Evolutionary conservation across 176 grass and related monocot species (phyloP).

Genomic region (Microstegium vimineum): DNA sequence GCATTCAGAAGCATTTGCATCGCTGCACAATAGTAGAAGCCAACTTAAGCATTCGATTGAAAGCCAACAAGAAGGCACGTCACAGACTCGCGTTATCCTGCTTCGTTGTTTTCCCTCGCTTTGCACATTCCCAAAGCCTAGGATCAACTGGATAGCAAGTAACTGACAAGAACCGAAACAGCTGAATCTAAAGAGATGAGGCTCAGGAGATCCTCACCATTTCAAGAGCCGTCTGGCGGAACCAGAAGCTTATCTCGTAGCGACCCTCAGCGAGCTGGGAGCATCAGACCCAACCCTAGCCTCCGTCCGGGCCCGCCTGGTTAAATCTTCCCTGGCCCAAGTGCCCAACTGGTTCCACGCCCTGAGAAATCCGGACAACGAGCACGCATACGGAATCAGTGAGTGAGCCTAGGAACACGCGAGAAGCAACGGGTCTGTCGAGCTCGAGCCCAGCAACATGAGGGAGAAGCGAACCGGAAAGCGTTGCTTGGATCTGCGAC

Average conservation of each 20-base stretch:
- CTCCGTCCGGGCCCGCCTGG: not conserved
- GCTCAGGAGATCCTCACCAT: conserved; percentile 35
- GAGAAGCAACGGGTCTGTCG: not conserved
- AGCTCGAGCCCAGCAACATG: not conserved
- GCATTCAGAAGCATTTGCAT: not conserved
- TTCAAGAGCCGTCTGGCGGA: not conserved
- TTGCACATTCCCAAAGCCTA: not conserved
- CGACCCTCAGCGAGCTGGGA: not conserved
- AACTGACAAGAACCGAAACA: not conserved
- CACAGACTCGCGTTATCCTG: not conserved
- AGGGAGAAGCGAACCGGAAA: not conserved
- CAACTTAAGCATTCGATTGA: not conserved
- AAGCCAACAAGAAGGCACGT: not conserved
- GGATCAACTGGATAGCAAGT: not conserved
- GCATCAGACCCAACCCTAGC: conserved; percentile 5
- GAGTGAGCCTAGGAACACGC: not conserved
- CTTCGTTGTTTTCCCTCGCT: not conserved
- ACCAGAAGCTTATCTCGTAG: not conserved
- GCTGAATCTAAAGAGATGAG: conserved; percentile 17
- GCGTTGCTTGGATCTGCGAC: conserved; percentile 28
- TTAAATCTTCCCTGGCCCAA: not conserved
- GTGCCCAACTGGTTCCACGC: not conserved
- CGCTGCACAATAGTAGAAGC: not conserved
- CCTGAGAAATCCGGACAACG: not conserved
- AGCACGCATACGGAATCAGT: not conserved